Base-by-base conservation (phyloP, 1,284 basidiomycete species). In the Ceratobasidium sp. region DNA sequence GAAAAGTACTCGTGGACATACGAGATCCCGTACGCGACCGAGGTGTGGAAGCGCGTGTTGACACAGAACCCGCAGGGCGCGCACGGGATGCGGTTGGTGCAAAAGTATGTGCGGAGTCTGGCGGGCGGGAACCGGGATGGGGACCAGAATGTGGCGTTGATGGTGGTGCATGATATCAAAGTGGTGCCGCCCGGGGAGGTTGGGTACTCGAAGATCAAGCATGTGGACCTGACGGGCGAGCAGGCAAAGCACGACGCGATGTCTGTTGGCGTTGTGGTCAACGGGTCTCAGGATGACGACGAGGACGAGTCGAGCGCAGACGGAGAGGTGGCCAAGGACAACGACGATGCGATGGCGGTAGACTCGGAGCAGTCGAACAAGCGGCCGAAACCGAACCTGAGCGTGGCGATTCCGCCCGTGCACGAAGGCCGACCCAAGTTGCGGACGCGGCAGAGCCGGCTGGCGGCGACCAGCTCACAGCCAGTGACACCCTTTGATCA, bases 1-100 rank as follows among this genome's bases (percentile, higher is more conserved):
- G 69, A 71, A 61, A 71, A 71, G 56, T 71, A 71, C 29, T 71
- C 69, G 69, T 71, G 69, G 69, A 71, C 51, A 29, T 71, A 71
- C 69, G 69, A 71, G 69, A 71, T 71, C 22, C 69, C 69, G 54
- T 71, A 71, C 34, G 56, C 69, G 40, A 46, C 69, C 11, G 69
- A 71, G 25, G 54, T 71, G 19, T 71, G 69, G 69, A 37, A 44
- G 52, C 56, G 43, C 56, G 56, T 71, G 25, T 57, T 71, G 52
- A 71, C 54, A 43, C n/a, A 51, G 44, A 71, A 61, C n/a, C 51
- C 69, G n/a, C 69, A 37, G 32, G 54, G 69, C 32, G 69, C 32
- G 11, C 37, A 71, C 43, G 69, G 69, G 44, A 61, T 71, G 69
- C 69, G 69, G 51, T 15, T 71, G 56, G 69, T 71, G 43, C 69